These are phyloP conservation scores for Boechera divaricarpa DNA, from an alignment of 345 rosid species.

Conservation along the genomic window DNA sequence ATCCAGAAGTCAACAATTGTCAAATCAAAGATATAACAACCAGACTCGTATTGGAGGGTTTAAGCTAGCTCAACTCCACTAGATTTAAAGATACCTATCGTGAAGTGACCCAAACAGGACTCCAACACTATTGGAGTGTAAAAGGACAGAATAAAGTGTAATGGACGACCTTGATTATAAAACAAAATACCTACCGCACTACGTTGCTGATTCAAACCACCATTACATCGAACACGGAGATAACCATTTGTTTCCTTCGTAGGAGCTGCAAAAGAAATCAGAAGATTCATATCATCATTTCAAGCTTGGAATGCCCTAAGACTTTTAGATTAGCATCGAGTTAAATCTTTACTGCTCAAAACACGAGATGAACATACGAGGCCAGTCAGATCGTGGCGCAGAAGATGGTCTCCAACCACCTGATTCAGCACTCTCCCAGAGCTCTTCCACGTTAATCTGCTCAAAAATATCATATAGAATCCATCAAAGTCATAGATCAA, in stretches of 20 bases:
- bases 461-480: slow-evolving; percentile 25
- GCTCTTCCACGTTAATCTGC: slow-evolving; percentile 77
- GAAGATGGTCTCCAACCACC: slow-evolving; percentile 97
- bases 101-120: not conserved
- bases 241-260: slow-evolving; percentile 80
- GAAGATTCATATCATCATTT: slow-evolving; percentile 19
- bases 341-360: slow-evolving; percentile 37
- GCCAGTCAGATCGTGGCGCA: slow-evolving; percentile 95
- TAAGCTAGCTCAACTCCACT: slow-evolving; percentile 19
- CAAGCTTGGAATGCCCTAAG: slow-evolving; percentile 32
- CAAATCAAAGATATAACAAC: slow-evolving; percentile 12
- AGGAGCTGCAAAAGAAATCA: slow-evolving; percentile 71
- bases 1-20: slow-evolving; percentile 32
- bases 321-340: slow-evolving; percentile 39
- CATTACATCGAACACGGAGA: slow-evolving; percentile 97
- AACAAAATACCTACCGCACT: slow-evolving; percentile 73
- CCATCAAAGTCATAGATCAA: slow-evolving; percentile 25
- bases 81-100: not conserved
- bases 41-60: slow-evolving; percentile 6
- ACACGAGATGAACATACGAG: slow-evolving; percentile 57
- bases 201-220: slow-evolving; percentile 98
- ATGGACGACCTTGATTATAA: not conserved
- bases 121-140: slow-evolving; percentile 9
- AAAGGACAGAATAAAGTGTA: slow-evolving; percentile 10
- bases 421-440: slow-evolving; percentile 89